Conservation (phyloP, 176 grass and related monocot species). For the Hyparrhenia diplandra region DNA sequence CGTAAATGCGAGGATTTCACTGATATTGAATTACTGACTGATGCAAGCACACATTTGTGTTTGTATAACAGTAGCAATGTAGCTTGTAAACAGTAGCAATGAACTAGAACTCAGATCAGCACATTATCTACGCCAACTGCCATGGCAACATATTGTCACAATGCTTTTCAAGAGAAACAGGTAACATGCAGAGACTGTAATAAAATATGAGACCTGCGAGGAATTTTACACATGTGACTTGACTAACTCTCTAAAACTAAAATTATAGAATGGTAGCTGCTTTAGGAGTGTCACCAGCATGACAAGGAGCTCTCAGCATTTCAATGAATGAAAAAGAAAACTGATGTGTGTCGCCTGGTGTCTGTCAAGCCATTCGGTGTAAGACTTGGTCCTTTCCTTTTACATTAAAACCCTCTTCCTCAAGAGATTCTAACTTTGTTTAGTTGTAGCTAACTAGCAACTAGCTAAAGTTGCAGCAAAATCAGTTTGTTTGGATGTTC, state of each 20-base stretch:
- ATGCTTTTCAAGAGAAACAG: background rate
- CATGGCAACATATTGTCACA: background rate
- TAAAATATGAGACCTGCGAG: background rate
- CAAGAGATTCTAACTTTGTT: slow-evolving; percentile 67
- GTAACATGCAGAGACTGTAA: background rate
- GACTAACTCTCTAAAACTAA: slow-evolving; percentile 11
- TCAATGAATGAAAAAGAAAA: slow-evolving; percentile 2
- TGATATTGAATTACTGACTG: background rate
- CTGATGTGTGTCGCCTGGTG: background rate
- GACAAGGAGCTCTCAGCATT: background rate
- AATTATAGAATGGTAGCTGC: slow-evolving; percentile 10
- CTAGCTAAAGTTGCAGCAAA: slow-evolving; percentile 57
- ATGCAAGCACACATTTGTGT: background rate
- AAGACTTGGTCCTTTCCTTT: slow-evolving; percentile 72
- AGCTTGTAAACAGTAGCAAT: background rate
- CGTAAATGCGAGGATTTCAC: background rate
- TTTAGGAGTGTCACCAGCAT: background rate
- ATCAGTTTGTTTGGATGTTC: slow-evolving; percentile 42
- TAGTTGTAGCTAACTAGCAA: slow-evolving; percentile 32
- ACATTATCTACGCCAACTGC: background rate
- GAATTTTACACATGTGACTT: slow-evolving; percentile 17
- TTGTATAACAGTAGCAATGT: background rate
- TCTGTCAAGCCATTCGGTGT: slow-evolving; percentile 1
- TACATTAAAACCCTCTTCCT: slow-evolving; percentile 46
- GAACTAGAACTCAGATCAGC: slow-evolving; percentile 6